Conservation (phyloP, 768 basidiomycete species). For the Lepiota venenata region DNA sequence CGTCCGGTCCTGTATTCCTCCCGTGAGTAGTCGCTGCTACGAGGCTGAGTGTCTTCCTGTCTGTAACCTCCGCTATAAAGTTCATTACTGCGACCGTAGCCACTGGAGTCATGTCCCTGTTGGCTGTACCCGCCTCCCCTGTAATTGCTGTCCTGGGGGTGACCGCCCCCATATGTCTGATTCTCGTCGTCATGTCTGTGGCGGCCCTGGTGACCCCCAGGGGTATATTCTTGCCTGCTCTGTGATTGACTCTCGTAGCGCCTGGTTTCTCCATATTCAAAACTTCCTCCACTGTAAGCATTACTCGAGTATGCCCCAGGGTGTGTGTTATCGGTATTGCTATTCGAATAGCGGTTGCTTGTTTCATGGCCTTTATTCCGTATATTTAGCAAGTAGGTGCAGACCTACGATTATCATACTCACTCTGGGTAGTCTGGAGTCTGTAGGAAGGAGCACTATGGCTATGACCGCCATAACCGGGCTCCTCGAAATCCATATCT, state of each 20-base stretch:
- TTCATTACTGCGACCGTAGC: conserved; percentile 3
- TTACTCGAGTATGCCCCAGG: conserved; percentile 8
- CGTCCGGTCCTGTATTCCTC: conserved; percentile 16
- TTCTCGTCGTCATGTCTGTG: conserved; percentile 10
- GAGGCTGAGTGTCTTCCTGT: background rate
- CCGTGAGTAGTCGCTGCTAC: background rate
- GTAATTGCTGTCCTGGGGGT: conserved; percentile 8
- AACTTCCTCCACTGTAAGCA: conserved; percentile 4
- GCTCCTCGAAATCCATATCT: conserved; percentile 31
- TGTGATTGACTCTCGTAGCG: conserved; percentile 5
- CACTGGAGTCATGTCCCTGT: background rate
- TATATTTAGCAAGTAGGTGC: background rate
- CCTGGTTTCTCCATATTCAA: background rate
- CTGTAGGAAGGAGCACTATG: conserved; percentile 18
- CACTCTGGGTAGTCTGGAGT: conserved; percentile 8
- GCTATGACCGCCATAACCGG: conserved; percentile 34
- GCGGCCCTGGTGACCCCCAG: background rate
- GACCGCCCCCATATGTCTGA: conserved; percentile 7
- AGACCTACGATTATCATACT: background rate
- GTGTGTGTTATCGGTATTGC: background rate
- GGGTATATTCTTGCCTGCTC: conserved; percentile 1
- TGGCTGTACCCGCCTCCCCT: conserved; percentile 7
- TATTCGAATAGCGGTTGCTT: background rate
- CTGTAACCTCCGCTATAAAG: conserved; percentile 11
- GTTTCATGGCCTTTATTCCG: background rate